Conservation (phyloP, 495 filamentous ascomycete species). For the Cercophora newfieldiana region DNA sequence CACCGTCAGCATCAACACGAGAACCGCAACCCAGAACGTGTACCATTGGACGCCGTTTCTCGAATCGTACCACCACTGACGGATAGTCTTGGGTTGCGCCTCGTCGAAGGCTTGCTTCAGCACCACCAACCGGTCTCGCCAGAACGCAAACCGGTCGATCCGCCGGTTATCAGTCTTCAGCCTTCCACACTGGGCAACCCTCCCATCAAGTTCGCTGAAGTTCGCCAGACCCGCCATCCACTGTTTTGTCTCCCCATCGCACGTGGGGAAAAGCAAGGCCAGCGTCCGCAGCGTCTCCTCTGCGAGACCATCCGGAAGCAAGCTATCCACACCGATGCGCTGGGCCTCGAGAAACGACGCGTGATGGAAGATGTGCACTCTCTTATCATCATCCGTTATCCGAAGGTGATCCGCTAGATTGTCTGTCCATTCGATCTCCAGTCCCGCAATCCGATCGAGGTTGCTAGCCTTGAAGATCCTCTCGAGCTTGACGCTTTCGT, state of each 20-base stretch:
- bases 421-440: constrained; percentile 44
- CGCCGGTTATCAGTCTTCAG: background rate
- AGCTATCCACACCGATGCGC: background rate
- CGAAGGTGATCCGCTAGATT: constrained; percentile 51
- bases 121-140: constrained; percentile 51
- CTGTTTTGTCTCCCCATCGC: constrained; percentile 21
- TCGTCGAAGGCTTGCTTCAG: constrained; percentile 56
- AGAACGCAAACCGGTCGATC: constrained; percentile 39
- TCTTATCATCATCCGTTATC: constrained; percentile 41
- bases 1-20: constrained; percentile 39
- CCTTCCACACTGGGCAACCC: background rate
- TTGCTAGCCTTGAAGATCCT: constrained; percentile 23
- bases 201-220: background rate
- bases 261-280: constrained; percentile 45
- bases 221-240: constrained; percentile 15
- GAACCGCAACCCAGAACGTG: constrained; percentile 46
- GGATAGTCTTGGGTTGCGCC: constrained; percentile 42
- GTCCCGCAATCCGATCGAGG: constrained; percentile 34
- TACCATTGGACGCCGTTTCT: constrained; percentile 54
- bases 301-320: constrained; percentile 35
- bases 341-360: constrained; percentile 37
- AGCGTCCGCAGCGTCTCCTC: constrained; percentile 49
- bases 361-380: constrained; percentile 48
- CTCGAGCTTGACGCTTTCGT: constrained; percentile 22
- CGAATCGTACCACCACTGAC: constrained; percentile 54